Evolutionary conservation across 108 stramenopile species (phyloP).

Genomic region (Fragilaria crotonensis): DNA sequence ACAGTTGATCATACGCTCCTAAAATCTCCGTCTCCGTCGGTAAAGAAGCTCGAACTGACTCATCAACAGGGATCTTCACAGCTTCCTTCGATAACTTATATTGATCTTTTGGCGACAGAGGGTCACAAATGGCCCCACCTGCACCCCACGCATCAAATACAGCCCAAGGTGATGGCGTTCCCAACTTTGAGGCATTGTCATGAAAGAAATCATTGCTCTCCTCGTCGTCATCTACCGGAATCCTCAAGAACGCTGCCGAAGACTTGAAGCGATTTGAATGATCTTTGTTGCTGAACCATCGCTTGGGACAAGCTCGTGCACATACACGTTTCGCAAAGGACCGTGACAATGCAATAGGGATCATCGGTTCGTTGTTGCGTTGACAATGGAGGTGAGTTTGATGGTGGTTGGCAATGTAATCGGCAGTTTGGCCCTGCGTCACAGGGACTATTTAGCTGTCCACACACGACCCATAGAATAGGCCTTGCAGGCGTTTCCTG

Average conservation of each 20-base stretch:
- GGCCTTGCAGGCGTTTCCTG: no score
- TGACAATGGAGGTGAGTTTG: no score
- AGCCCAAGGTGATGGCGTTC: constrained; percentile 85
- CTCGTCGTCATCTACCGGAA: not conserved
- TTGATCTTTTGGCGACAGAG: constrained; percentile 33
- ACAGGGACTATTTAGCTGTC: no score
- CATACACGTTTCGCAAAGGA: no score
- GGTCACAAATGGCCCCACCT: constrained; percentile 40
- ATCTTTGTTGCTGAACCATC: no score
- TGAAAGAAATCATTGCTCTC: not conserved
- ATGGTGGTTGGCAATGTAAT: no score
- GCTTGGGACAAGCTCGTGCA: no score
- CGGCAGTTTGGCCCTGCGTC: no score
- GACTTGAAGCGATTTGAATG: not conserved
- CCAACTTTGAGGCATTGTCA: constrained; percentile 30
- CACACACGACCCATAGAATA: no score
- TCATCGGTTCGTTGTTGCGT: no score
- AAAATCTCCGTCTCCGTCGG: constrained; percentile 69
- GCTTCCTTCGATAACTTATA: constrained; percentile 27
- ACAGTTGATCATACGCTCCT: constrained; percentile 56
- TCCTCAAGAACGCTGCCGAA: not conserved
- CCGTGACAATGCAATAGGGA: no score
- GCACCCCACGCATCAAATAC: constrained; percentile 90
- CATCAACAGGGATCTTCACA: constrained; percentile 62
- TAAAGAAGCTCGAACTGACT: constrained; percentile 20